Base-by-base conservation (phyloP, 2,329 filamentous ascomycete genomes). In the Elsinoe perseae region DNA sequence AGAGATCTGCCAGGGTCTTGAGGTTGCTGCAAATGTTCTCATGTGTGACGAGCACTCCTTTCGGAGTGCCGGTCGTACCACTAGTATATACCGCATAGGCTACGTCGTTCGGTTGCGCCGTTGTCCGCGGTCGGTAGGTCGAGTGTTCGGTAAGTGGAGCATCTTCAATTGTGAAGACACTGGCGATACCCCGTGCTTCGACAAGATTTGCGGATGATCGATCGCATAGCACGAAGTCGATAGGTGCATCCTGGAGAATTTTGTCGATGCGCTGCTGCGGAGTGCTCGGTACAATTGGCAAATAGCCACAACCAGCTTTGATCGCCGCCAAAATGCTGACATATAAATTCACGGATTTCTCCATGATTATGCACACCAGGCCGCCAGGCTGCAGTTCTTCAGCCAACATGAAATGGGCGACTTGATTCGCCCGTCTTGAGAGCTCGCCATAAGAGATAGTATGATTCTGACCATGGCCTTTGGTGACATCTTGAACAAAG, bases 11-110 rank as follows among this genome's bases (percentile, higher is more conserved):
- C 5, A 95, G 74, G 8, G 80, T 75, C 16, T 81, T 74, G n/a
- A 95, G 74, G 61, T 95, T 92, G 67, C 85, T 87, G 55, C 85
- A 74, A 40, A 95, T 78, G 63, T 89, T 95, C 38, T 79, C 73
- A 61, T 91, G 85, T 0, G 87, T 89, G 18, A 95, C 79, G 3
- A 87, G 77, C 2, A 95, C 86, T 2, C 88, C 88, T 65, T 95
- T 95, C 0, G 88, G 89, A 1, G 74, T 75, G 0, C 88, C 89
- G 0, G 89, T 95, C 36, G 85, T 92, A 2, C 90, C 90, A 21
- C 87, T 90, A 0, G 88, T 95, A 67, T 87, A 95, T 1, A 95
- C 84, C 16, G 87, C 81, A 66, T 95, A 95, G 5, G 87, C 84
- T 2, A 87, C 66, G 12, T 82, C 73, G 1, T 76, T 73, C 0